These are phyloP conservation scores for Diplodia corticola DNA, from an alignment of 2,329 filamentous ascomycete genomes.

Conservation along the genomic window DNA sequence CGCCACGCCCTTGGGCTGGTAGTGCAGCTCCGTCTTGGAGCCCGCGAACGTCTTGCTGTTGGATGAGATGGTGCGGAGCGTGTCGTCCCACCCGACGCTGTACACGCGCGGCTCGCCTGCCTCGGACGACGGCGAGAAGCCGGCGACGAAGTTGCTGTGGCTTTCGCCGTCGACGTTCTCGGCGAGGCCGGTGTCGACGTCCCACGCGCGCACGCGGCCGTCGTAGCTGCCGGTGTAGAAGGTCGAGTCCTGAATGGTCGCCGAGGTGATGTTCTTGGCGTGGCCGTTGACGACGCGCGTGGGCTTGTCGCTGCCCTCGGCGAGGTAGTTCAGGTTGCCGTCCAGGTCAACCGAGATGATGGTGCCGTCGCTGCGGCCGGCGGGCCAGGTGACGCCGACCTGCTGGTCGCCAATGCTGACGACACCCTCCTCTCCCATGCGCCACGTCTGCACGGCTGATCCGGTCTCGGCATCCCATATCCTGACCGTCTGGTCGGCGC, in stretches of 20 bases:
- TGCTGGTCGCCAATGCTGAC: constrained; percentile 82
- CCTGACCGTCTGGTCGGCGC: constrained; percentile 91
- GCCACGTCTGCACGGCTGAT: constrained; percentile 78
- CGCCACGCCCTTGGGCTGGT: constrained; percentile 76
- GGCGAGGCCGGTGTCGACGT: constrained; percentile 68
- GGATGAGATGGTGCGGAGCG: constrained; percentile 74
- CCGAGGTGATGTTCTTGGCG: constrained; percentile 84
- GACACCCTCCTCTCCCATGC: constrained; percentile 71
- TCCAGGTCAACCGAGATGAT: constrained; percentile 87
- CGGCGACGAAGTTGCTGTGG: constrained; percentile 83
- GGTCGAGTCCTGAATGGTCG: constrained; percentile 63
- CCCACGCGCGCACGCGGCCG: constrained; percentile 82
- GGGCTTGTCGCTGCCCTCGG: constrained; percentile 68
- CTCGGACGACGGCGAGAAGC: constrained; percentile 60
- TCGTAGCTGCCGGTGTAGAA: constrained; percentile 92
- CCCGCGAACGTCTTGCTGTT: constrained; percentile 74
- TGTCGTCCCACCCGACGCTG: constrained; percentile 93
- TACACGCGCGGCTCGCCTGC: constrained; percentile 59
- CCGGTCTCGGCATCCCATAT: constrained; percentile 88
- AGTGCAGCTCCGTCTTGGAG: constrained; percentile 64
- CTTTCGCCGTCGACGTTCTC: constrained; percentile 73
- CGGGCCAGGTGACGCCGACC: constrained; percentile 89
- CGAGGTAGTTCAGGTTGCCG: constrained; percentile 87
- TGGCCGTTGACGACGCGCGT: constrained; percentile 78
- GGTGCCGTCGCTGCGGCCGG: constrained; percentile 77